These are phyloP conservation scores for Teratosphaeria viscida DNA, from an alignment of 2,329 filamentous ascomycete genomes.

Conservation along the genomic window DNA sequence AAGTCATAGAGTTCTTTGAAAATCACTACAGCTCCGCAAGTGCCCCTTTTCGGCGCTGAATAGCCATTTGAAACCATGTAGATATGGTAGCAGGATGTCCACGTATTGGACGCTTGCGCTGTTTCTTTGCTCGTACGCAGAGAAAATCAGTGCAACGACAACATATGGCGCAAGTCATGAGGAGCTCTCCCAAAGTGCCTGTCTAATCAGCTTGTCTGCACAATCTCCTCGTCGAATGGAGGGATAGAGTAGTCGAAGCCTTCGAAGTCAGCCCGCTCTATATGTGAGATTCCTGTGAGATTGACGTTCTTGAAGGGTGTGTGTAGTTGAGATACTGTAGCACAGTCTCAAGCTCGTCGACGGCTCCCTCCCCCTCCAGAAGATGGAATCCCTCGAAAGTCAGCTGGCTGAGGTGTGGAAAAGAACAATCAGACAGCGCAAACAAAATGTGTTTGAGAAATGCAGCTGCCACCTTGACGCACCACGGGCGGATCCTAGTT, in stretches of 20 bases:
- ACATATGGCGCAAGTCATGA: too few species aligned
- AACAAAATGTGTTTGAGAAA: slow-evolving; percentile 2
- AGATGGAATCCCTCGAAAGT: slow-evolving; percentile 4
- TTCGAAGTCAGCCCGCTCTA: neutral
- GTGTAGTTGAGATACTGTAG: neutral
- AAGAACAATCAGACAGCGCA: slow-evolving; percentile 1
- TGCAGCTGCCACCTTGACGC: slow-evolving; percentile 1
- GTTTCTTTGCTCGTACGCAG: too few species aligned
- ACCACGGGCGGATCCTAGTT: neutral
- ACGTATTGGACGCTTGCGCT: too few species aligned
- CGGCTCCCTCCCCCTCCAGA: neutral
- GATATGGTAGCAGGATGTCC: too few species aligned
- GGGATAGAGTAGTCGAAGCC: neutral
- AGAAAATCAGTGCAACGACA: too few species aligned
- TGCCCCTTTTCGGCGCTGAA: too few species aligned
- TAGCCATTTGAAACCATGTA: too few species aligned
- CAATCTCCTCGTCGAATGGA: neutral
- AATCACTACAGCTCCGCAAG: too few species aligned
- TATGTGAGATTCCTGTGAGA: neutral
- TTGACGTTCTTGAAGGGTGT: neutral
- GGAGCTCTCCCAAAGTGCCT: neutral
- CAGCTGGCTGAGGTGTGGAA: neutral
- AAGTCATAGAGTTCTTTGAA: too few species aligned
- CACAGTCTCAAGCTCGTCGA: neutral
- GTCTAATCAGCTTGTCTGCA: neutral